Evolutionary conservation across 257 asterid species (phyloP).

Genomic region (Ilex asprella): DNA sequence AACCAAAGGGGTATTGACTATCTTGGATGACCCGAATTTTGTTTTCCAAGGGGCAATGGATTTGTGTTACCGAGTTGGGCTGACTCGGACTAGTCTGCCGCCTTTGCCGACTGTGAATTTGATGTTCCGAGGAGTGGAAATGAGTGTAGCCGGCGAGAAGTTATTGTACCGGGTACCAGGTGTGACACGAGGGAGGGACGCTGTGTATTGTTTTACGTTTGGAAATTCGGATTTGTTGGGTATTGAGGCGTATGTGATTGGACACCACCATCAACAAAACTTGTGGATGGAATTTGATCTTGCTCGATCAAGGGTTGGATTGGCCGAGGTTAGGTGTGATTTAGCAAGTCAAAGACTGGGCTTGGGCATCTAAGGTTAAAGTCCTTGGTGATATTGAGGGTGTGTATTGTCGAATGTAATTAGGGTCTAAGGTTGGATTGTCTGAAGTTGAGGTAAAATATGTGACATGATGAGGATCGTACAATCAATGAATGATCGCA

Average conservation of each 20-base stretch:
- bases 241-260: constrained; percentile 65
- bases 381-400: too few species aligned
- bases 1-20: constrained; percentile 35
- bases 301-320: constrained; percentile 54
- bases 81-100: constrained; percentile 24
- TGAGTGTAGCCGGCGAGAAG: constrained; percentile 64
- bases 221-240: constrained; percentile 82
- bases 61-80: constrained; percentile 47
- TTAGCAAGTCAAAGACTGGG: constrained; percentile 56
- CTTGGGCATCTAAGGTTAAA: constrained; percentile 6
- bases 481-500: too few species aligned
- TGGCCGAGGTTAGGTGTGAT: constrained; percentile 62
- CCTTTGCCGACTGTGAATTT: constrained; percentile 49
- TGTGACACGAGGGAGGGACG: constrained; percentile 39
- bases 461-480: too few species aligned
- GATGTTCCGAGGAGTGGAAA: constrained; percentile 68
- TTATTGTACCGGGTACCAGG: constrained; percentile 57
- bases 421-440: too few species aligned
- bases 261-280: constrained; percentile 80
- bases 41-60: constrained; percentile 86
- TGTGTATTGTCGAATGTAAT: too few species aligned
- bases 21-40: constrained; percentile 40
- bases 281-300: constrained; percentile 79
- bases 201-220: constrained; percentile 53
- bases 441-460: too few species aligned